Evolutionary conservation across 306 rosid species (phyloP), one percentile per base, ranked within the genome.

Genomic region (Ammopiptanthus mongolicus): DNA sequence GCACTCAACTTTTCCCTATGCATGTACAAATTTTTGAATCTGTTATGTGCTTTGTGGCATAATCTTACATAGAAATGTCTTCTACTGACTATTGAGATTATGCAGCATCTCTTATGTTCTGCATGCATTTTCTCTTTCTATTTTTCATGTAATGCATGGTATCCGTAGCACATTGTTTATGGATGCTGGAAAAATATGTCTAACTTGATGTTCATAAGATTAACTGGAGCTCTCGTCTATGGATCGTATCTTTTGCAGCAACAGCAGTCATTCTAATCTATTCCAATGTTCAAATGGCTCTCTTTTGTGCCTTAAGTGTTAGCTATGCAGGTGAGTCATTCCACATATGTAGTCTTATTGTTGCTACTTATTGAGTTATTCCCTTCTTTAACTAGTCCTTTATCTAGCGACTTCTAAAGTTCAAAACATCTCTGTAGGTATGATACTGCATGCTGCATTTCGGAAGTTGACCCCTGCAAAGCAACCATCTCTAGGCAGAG

Each of bases 231-330:
- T 84, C 47, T 41, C 67, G 62, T 85, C 37, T 78, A 68, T 77
- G 44, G 68, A 80, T 70, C 60, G 79, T 52, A 65, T 65, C 17
- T 82, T 68, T 78, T 88, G 93, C 93, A 95, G 98, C 76, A 12
- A 81, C 93, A 17, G 93, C 85, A 13, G 83, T 90, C 55, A 85
- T 90, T 79, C 81, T 95, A 78, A 72, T 91, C 17, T 83, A 44
- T 76, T 90, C 88, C 47, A 87, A 90, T 65, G 94, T 91, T 84
- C 98, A 91, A 79, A 85, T 86, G 91, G 97, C 97, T 74, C 87
- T 95, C 67, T 86, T 91, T 79, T 95, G 83, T 65, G 96, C 97
- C 22, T 63, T 95, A 53, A 58, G 82, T 47, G 74, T 91, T 76
- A 86, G 93, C 78, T 95, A 95, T 82, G 78, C 88, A 55, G 89